Evolutionary conservation across 2,329 filamentous ascomycete species (phyloP).

Genomic region (Cephalotrichum gorgonifer): DNA sequence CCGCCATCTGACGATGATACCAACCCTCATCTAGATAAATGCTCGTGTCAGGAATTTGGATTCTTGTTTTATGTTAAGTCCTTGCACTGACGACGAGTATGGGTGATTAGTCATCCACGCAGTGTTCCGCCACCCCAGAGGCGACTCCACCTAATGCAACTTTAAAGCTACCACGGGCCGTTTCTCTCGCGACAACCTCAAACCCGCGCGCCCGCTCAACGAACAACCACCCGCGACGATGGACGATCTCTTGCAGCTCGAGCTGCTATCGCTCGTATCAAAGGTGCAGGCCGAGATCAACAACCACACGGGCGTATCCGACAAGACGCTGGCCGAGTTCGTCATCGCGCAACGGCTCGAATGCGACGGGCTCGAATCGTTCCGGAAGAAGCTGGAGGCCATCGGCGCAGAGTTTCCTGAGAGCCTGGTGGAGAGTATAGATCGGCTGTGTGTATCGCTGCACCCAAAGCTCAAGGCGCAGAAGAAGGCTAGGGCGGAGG

Average conservation of each 20-base stretch:
- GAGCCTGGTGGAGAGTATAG: conserved; percentile 83
- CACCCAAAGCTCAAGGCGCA: conserved; percentile 77
- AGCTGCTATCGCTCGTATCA: conserved; percentile 86
- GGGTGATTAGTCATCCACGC: background rate
- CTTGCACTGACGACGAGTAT: too few relatives aligned
- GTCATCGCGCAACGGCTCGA: conserved; percentile 82
- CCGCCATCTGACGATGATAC: too few relatives aligned
- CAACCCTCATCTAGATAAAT: too few relatives aligned
- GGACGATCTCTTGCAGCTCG: conserved; percentile 86
- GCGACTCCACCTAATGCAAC: background rate
- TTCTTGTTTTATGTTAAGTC: too few relatives aligned
- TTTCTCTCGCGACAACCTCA: background rate
- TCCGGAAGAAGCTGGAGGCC: conserved; percentile 63
- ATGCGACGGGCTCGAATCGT: conserved; percentile 59
- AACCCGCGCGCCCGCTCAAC: background rate
- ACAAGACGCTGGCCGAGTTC: conserved; percentile 94
- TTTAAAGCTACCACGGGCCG: background rate
- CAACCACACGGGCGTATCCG: conserved; percentile 83
- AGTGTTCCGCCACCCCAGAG: background rate
- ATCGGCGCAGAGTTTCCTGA: conserved; percentile 76
- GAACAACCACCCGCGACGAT: conserved; percentile 33
- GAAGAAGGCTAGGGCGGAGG: conserved; percentile 24
- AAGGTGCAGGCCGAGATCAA: conserved; percentile 91
- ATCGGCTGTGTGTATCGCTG: conserved; percentile 78
- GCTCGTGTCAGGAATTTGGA: too few relatives aligned